phyloP scores from a whole-genome alignment of 2,329 filamentous ascomycete species.

The Diatrype stigma region DNA sequence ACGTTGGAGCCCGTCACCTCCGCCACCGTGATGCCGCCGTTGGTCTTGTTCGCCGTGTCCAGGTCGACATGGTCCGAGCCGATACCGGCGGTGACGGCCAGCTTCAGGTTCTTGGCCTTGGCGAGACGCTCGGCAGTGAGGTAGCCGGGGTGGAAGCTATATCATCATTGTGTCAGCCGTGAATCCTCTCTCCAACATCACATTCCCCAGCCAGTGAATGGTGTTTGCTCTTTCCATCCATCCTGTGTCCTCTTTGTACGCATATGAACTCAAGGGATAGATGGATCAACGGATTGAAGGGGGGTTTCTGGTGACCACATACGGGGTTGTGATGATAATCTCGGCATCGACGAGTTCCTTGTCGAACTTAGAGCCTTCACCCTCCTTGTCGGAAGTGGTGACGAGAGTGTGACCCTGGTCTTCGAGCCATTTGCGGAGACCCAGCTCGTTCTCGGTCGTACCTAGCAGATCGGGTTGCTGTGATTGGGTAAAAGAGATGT shows the following conservation, averaged over 20 bases:
- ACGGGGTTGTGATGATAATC: conserved; percentile 99
- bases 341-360: conserved; percentile 94
- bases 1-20: conserved; percentile 99
- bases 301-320: conserved; percentile 27
- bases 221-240: too few species aligned
- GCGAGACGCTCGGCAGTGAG: conserved; percentile 92
- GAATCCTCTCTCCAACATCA: too few species aligned
- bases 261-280: too few species aligned
- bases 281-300: too few species aligned
- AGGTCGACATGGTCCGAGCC: conserved; percentile 98
- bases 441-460: conserved; percentile 97
- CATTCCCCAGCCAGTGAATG: too few species aligned
- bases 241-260: too few species aligned
- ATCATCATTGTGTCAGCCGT: conserved; percentile 10
- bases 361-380: conserved; percentile 88
- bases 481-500: conserved; percentile 14
- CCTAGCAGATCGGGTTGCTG: conserved; percentile 79
- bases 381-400: conserved; percentile 97
- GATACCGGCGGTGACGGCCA: conserved; percentile 95
- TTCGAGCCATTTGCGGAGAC: conserved; percentile 95
- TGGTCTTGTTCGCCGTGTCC: conserved; percentile 95
- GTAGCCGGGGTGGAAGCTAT: conserved; percentile 95
- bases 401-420: conserved; percentile 93
- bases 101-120: conserved; percentile 98
- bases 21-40: conserved; percentile 93